Conservation (phyloP, 257 asterid species). For the Misopates orontium region DNA sequence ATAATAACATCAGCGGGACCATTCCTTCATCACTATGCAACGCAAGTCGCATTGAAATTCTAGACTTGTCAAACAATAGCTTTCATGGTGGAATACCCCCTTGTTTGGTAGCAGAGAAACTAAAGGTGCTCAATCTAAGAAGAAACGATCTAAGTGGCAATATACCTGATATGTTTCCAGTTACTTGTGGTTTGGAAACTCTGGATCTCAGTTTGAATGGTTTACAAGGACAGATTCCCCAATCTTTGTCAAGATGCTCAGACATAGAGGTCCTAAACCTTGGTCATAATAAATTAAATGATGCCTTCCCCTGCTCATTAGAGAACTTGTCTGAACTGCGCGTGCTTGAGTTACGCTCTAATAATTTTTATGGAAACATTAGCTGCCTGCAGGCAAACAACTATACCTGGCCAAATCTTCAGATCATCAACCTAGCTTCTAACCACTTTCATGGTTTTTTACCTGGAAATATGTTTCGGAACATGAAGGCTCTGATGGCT, state of each 20-base stretch:
- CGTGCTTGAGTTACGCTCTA: slow-evolving; percentile 36
- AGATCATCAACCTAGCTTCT: slow-evolving; percentile 40
- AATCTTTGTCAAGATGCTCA: slow-evolving; percentile 43
- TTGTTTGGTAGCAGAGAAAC: slow-evolving; percentile 36
- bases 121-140: slow-evolving; percentile 40
- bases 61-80: slow-evolving; percentile 55
- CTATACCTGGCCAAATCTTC: slow-evolving; percentile 33
- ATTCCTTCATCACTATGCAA: slow-evolving; percentile 64
- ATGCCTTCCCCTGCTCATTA: slow-evolving; percentile 47
- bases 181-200: slow-evolving; percentile 35
- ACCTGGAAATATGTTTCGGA: slow-evolving; percentile 27
- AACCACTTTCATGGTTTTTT: slow-evolving; percentile 37
- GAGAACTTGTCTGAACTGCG: slow-evolving; percentile 29
- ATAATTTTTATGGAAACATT: slow-evolving; percentile 38
- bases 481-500: slow-evolving; percentile 33
- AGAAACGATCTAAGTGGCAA: slow-evolving; percentile 46
- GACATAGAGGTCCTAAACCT: slow-evolving; percentile 46
- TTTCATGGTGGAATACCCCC: slow-evolving; percentile 45
- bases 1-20: slow-evolving; percentile 40
- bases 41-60: slow-evolving; percentile 37
- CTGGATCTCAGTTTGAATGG: slow-evolving; percentile 50
- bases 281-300: slow-evolving; percentile 40
- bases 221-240: slow-evolving; percentile 44
- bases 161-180: slow-evolving; percentile 40
- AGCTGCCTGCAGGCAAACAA: slow-evolving; percentile 25